Conservation (phyloP, 768 basidiomycete genomes). For the Podaxis sp. region DNA sequence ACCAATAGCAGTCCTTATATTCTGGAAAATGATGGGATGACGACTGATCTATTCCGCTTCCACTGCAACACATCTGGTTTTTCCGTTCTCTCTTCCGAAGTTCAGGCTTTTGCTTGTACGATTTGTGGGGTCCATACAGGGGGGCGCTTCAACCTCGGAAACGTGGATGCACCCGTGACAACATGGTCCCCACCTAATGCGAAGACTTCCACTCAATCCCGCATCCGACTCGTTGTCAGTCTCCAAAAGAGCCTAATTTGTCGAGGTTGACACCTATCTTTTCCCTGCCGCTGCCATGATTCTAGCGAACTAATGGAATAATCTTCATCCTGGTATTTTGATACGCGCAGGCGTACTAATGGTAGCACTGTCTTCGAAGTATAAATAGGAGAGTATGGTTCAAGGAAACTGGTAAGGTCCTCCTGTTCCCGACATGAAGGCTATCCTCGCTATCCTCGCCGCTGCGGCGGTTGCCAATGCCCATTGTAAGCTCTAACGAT, state of each 20-base stretch:
- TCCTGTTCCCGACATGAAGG: constrained; percentile 28
- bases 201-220: background rate
- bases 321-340: background rate
- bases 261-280: background rate
- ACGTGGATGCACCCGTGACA: background rate
- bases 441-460: constrained; percentile 28
- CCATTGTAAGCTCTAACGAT: constrained; percentile 20
- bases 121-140: constrained; percentile 11
- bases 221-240: background rate
- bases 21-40: background rate
- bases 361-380: background rate
- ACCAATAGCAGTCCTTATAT: background rate
- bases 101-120: constrained; percentile 8
- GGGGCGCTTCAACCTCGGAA: constrained; percentile 15
- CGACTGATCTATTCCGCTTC: background rate
- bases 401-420: background rate
- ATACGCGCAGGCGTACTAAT: background rate
- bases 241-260: background rate
- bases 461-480: constrained; percentile 35
- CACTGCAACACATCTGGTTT: background rate
- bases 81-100: constrained; percentile 13
- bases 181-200: background rate
- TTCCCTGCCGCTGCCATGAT: background rate
- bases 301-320: constrained; percentile 7
- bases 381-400: background rate